These are phyloP conservation scores for Taphrina betulina DNA, from an alignment of 1,139 yeast genomes.

Conservation along the genomic window DNA sequence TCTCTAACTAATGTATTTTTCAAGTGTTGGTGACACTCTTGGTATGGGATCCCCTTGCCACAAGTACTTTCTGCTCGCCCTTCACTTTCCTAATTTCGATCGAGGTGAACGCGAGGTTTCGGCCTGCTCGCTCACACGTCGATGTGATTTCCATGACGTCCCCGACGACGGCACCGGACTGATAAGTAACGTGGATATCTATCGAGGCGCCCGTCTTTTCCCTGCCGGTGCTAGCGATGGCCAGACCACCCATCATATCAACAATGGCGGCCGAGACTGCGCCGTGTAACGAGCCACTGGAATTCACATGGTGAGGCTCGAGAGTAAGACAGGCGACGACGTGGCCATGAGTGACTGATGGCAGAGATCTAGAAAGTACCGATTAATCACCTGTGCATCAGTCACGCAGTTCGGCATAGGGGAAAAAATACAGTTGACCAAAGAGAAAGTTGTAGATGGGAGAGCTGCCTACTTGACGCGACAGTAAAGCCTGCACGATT, in stretches of 20 bases:
- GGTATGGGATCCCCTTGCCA: conserved; percentile 9
- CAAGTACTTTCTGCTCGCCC: neutral
- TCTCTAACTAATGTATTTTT: too few relatives aligned
- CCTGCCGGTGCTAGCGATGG: neutral
- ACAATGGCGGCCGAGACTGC: conserved; percentile 14
- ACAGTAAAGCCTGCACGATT: neutral
- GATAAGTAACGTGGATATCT: conserved; percentile 11
- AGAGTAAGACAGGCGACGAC: neutral
- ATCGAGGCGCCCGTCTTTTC: conserved; percentile 6
- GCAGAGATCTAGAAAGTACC: too few relatives aligned
- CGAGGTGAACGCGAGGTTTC: conserved; percentile 10
- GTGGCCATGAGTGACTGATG: neutral
- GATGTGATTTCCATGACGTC: neutral
- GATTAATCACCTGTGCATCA: too few relatives aligned
- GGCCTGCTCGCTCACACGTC: conserved; percentile 4
- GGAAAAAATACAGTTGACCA: neutral
- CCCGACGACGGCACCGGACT: conserved; percentile 2
- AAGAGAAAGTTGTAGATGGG: conserved; percentile 10
- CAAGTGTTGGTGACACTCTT: too few relatives aligned
- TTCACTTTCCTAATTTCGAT: neutral
- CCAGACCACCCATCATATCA: conserved; percentile 13
- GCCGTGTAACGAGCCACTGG: conserved; percentile 10
- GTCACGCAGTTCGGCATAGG: too few relatives aligned
- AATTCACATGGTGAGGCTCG: conserved; percentile 2
- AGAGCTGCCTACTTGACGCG: neutral